These are phyloP conservation scores for Musa beccarii DNA, from an alignment of 176 grass and related monocot species.

Conservation along the genomic window DNA sequence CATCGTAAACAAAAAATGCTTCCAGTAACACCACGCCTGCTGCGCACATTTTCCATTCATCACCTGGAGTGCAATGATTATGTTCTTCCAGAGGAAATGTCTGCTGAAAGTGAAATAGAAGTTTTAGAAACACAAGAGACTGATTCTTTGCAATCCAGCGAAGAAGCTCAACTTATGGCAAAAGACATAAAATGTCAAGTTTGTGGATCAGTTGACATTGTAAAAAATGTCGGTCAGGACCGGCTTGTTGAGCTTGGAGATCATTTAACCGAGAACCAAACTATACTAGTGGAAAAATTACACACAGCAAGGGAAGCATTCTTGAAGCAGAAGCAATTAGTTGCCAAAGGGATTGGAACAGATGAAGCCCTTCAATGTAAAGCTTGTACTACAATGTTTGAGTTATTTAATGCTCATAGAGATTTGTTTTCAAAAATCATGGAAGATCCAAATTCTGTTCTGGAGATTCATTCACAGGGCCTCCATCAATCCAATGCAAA, in stretches of 20 bases:
- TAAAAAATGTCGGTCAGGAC: not conserved
- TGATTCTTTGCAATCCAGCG: slow-evolving; percentile 21
- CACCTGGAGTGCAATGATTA: slow-evolving; percentile 69
- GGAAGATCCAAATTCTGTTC: slow-evolving; percentile 10
- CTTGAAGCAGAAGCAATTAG: not conserved
- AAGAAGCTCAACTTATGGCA: slow-evolving; percentile 15
- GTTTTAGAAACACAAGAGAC: slow-evolving; percentile 1
- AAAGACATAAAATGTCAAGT: not conserved
- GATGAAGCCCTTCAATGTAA: not conserved
- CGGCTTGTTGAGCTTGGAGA: not conserved
- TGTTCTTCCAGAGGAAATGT: slow-evolving; percentile 35
- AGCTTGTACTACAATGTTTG: not conserved
- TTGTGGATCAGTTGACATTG: not conserved
- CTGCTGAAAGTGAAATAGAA: slow-evolving; percentile 21
- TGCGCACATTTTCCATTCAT: slow-evolving; percentile 87
- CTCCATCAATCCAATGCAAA: not conserved
- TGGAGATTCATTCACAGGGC: not conserved
- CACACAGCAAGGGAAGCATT: slow-evolving; percentile 1
- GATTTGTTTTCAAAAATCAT: slow-evolving; percentile 7
- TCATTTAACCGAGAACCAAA: slow-evolving; percentile 3
- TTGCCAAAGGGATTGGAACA: not conserved
- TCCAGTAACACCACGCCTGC: slow-evolving; percentile 62
- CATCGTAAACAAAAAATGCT: slow-evolving; percentile 82
- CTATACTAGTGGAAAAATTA: slow-evolving; percentile 3
- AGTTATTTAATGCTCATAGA: not conserved